phyloP scores from a whole-genome alignment of 1,284 basidiomycete species.

The Ustilago xerochloae region DNA sequence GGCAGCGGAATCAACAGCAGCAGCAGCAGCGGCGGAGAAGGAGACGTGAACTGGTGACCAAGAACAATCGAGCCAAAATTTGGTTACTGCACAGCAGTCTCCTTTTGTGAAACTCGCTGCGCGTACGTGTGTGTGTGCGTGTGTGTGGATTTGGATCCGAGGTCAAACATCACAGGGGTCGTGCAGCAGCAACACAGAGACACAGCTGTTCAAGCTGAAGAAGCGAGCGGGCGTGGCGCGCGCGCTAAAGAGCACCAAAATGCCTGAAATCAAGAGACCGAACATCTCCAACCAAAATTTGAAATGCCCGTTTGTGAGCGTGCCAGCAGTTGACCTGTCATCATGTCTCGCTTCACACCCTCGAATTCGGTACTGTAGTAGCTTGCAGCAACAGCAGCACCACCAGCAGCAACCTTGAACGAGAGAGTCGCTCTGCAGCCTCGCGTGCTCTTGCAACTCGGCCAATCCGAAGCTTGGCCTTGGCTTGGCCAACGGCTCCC shows the following conservation, averaged over 20 bases:
- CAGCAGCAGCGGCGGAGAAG: not conserved
- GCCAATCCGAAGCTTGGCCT: not conserved
- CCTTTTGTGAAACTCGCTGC: not conserved
- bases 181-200: not conserved
- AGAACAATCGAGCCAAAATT: not conserved
- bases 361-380: not conserved
- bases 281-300: no score
- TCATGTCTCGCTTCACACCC: not conserved
- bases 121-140: slow-evolving; percentile 8
- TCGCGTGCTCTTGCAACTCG: no score
- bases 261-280: not conserved
- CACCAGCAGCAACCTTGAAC: not conserved
- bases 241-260: slow-evolving; percentile 5
- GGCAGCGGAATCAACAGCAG: no score
- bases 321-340: no score
- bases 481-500: not conserved
- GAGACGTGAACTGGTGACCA: no score
- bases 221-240: not conserved
- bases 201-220: no score
- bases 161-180: slow-evolving; percentile 12
- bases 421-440: no score
- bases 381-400: not conserved
- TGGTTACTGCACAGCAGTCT: not conserved
- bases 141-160: not conserved
- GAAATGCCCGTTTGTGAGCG: not conserved